Percentiles rank a stretch among this genome's conserved stretches.
Conservation (phyloP, 352 stramenopile species). For the Globisporangium sylvaticum region DNA sequence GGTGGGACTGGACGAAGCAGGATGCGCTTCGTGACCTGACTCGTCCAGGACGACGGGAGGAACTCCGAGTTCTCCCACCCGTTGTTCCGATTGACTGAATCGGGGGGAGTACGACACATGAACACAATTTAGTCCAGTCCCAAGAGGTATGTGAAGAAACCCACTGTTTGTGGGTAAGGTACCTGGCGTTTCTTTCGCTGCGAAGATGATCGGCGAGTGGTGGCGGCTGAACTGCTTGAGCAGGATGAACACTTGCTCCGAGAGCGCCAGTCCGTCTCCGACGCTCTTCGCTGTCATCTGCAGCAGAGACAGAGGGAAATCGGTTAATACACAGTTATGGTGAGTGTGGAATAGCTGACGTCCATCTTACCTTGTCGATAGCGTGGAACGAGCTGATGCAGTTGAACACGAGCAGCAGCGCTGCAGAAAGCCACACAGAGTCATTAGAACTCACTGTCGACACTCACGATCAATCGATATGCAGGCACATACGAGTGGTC, state of each 20-base stretch:
- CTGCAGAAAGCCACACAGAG: constrained; percentile 17
- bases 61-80: constrained; percentile 50
- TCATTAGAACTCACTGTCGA: neutral
- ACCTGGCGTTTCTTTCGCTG: constrained; percentile 42
- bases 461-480: neutral
- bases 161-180: neutral
- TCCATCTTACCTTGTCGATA: constrained; percentile 51
- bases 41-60: constrained; percentile 60
- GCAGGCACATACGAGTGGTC: constrained; percentile 33
- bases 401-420: constrained; percentile 57
- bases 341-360: neutral
- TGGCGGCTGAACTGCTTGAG: constrained; percentile 66
- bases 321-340: neutral
- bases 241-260: constrained; percentile 59
- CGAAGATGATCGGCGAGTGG: constrained; percentile 69
- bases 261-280: constrained; percentile 44
- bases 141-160: no score
- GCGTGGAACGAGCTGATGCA: constrained; percentile 57
- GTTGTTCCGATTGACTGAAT: constrained; percentile 10
- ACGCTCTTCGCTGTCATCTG: constrained; percentile 58
- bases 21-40: constrained; percentile 63
- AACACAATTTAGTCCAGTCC: neutral
- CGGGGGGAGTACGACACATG: neutral
- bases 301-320: neutral
- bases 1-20: constrained; percentile 24